Evolutionary conservation across 805 yeast genomes (phyloP), one percentile per base, ranked within the genome.

Genomic region (Metschnikowia hibisci): DNA sequence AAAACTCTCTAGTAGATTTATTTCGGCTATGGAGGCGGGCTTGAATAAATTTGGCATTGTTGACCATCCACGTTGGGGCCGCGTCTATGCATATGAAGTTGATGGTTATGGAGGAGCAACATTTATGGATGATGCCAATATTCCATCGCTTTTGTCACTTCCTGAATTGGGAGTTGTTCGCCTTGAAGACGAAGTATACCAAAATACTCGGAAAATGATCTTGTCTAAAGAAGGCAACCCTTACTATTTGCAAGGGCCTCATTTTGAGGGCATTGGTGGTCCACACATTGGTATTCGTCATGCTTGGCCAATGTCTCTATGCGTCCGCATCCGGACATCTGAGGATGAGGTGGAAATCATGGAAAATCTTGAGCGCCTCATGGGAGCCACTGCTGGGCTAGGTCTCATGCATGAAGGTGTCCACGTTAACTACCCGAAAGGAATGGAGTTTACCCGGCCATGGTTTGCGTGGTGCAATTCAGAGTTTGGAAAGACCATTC

Each of bases 391-490:
- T 0, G 87, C 74, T 1, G 83, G 81, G 0, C 66, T 87, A 15
- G 96, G 96, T 0, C 69, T 88, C 43, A 81, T 88, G 78, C 96
- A 88, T 59, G 96, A 88, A 66, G 76, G 84, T 44, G 79, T 88
- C 3, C 66, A 84, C 45, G 95, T 87, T 8, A 73, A 81, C 52
- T 64, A 73, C 5, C 67, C 67, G 2, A 45, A 50, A 2, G 81
- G 78, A 1, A 43, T 47, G 8, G 62, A 61, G n/a, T 89, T 63
- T 58, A 85, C 96, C 0, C 68, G 96, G 46, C 78, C 93, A 2
- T 88, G 96, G 96, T 89, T 89, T 67, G 84, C 95, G 4, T 88
- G 96, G 96, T 85, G 95, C 53, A 88, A 88, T 58, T 81, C 95
- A 1, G 96, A 89, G 62, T 87, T 88, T 65, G 96, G 89, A 15